Evolutionary conservation across 176 grass and related monocot genomes (phyloP).

Genomic region (Rhynchospora pubera): DNA sequence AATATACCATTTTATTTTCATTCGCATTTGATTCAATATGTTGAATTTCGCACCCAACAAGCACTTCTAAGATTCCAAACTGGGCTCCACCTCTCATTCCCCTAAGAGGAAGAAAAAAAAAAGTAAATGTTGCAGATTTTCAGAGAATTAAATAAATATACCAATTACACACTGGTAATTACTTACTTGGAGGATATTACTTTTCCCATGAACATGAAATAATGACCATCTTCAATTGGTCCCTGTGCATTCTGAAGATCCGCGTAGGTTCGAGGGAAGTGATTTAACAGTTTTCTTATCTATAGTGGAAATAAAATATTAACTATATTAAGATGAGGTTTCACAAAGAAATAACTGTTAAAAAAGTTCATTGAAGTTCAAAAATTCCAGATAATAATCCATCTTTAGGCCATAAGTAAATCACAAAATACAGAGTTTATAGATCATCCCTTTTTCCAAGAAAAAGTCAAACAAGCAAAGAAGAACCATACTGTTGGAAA

Average conservation of each 20-base stretch:
- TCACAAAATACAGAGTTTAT: background rate
- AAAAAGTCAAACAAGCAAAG: background rate
- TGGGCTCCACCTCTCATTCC: conserved; percentile 42
- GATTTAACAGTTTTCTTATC: conserved; percentile 87
- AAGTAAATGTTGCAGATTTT: background rate
- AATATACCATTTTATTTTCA: conserved; percentile 59
- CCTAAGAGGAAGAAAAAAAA: conserved; percentile 29
- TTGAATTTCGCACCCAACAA: conserved; percentile 62
- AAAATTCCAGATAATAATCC: background rate
- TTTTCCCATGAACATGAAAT: conserved; percentile 75
- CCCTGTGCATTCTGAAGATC: conserved; percentile 73
- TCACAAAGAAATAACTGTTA: background rate
- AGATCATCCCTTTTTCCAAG: background rate
- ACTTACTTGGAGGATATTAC: conserved; percentile 80
- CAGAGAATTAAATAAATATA: background rate
- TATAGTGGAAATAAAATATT: conserved; percentile 21
- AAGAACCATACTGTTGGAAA: conserved; percentile 63
- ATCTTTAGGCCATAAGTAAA: conserved; percentile 8
- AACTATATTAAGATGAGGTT: background rate
- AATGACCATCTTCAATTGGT: conserved; percentile 70
- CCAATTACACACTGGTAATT: background rate
- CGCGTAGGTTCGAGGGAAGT: conserved; percentile 89
- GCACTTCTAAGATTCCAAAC: conserved; percentile 56
- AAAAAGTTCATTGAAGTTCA: background rate
- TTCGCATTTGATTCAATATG: conserved; percentile 36